A percentile compares a stretch with the other conserved stretches of the same genome.
Evolutionary conservation across 768 basidiomycete genomes (phyloP).

Genomic region (Lenzites betulinus): DNA sequence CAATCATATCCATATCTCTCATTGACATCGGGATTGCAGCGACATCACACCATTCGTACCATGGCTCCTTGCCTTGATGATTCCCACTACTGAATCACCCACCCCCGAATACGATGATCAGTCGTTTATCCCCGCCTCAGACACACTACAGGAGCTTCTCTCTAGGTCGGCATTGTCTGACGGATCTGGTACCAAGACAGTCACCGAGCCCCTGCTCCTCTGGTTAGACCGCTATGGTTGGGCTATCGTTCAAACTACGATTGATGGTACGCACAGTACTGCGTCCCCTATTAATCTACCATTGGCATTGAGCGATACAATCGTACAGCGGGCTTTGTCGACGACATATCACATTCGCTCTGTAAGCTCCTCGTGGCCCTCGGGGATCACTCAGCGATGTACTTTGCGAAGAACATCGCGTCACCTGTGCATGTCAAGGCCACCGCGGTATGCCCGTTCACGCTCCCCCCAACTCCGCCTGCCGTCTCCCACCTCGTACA

Average conservation of each 20-base stretch:
- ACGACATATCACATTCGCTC: conserved; percentile 65
- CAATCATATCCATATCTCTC: not conserved
- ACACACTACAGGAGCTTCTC: conserved; percentile 77
- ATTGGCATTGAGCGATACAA: conserved; percentile 8
- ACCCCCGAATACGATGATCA: conserved; percentile 45
- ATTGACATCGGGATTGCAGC: conserved; percentile 37
- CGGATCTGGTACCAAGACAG: conserved; percentile 64
- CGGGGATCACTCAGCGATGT: conserved; percentile 83
- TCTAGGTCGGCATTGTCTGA: conserved; percentile 71
- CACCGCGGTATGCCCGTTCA: conserved; percentile 19
- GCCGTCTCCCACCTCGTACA: conserved; percentile 45
- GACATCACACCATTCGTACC: conserved; percentile 71
- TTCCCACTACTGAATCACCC: conserved; percentile 29
- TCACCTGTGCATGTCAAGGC: conserved; percentile 39
- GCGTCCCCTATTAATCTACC: not conserved
- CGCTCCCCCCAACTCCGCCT: conserved; percentile 18
- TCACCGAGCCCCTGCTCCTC: conserved; percentile 84
- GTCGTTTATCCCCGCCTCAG: conserved; percentile 63
- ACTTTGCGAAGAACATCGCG: conserved; percentile 70
- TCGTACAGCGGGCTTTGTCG: conserved; percentile 44
- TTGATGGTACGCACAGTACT: conserved; percentile 35
- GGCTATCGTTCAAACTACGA: conserved; percentile 43
- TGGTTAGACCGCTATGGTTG: conserved; percentile 68
- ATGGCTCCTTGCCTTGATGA: conserved; percentile 54
- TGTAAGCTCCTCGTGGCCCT: conserved; percentile 81